Evolutionary conservation across 257 asterid species (phyloP), one percentile per base, ranked within the genome.

Genomic region (Nicotiana noctiflora): DNA sequence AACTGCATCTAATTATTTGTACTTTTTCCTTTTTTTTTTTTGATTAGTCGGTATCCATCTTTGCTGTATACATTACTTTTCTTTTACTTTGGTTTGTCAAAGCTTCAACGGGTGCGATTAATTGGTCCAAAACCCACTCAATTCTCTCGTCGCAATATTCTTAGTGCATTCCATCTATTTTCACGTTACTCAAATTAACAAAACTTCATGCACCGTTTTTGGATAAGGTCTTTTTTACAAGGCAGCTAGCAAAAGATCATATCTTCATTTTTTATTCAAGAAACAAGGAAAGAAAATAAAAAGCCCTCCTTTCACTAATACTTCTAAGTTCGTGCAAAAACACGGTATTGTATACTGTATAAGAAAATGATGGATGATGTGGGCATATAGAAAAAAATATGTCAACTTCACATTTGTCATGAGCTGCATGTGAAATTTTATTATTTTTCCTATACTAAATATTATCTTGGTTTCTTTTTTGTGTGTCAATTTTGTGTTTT

Each of bases 341-440:
- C 90, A 88, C 90, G 89, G 87, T 84, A 84, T 79, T n/a, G 82
- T 2, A 82, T 18, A 76, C 79, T 79, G 86, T 83, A 17, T 79
- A 11, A 56, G 87, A 87, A 83, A 79, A 64, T 56, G 87, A 83
- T 81, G 83, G 63, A 70, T 70, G 59, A 70, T 70, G 64, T 17
- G 32, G 18, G 51, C 18, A 14, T 68, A 40, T 7, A 40, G 32
- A 14, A 55, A 11, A 14, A 76, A 13, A 18, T 5, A 8, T 19
- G 56, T 77, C 61, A 72, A 72, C 78, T 77, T 59, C 68, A 77
- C 68, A n/a, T 77, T 59, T 77, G 13, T 27, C 29, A 27, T 31
- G 52, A 77, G 56, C 9, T 77, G 56, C 55, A 77, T 77, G 37
- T 77, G 81, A 77, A 59, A 34, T 37, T 77, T 77, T 77, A 56